These are phyloP conservation scores for Neocucurbitaria cava DNA, from an alignment of 2,329 filamentous ascomycete species.

Conservation along the genomic window DNA sequence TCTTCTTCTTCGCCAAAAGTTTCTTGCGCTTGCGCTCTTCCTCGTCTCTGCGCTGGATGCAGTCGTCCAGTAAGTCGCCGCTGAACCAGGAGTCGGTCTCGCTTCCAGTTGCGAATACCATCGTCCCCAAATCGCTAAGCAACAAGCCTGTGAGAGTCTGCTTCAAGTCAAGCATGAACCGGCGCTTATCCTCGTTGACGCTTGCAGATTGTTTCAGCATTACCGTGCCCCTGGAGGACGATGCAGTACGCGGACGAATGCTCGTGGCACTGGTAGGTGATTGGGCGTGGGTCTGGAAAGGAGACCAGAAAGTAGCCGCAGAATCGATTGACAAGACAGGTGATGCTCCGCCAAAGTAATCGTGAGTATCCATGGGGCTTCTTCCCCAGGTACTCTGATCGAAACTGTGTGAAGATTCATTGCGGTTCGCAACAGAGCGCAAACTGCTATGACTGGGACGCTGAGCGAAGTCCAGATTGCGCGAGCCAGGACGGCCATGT, in stretches of 20 bases:
- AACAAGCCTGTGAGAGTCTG: constrained; percentile 83
- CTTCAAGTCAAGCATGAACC: constrained; percentile 79
- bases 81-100: constrained; percentile 91
- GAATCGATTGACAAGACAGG: constrained; percentile 77
- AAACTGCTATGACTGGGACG: constrained; percentile 64
- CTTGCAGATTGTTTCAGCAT: constrained; percentile 64
- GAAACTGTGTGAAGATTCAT: constrained; percentile 72
- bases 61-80: constrained; percentile 61
- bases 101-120: constrained; percentile 85
- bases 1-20: constrained; percentile 53
- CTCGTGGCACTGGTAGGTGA: constrained; percentile 69
- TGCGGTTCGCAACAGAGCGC: constrained; percentile 66
- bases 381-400: constrained; percentile 70
- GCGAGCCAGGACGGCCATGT: constrained; percentile 45
- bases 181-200: constrained; percentile 72
- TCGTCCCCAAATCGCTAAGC: constrained; percentile 85
- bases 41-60: constrained; percentile 50
- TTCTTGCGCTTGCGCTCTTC: constrained; percentile 50
- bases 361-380: constrained; percentile 73
- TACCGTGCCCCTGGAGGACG: constrained; percentile 72
- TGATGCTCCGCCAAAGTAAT: constrained; percentile 73
- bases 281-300: constrained; percentile 73
- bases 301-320: constrained; percentile 86
- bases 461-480: constrained; percentile 55
- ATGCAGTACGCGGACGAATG: constrained; percentile 69